Evolutionary conservation across 164 flowering plant species (phyloP), one percentile per base, ranked within the genome.

Genomic region (Berberis thunbergii): DNA sequence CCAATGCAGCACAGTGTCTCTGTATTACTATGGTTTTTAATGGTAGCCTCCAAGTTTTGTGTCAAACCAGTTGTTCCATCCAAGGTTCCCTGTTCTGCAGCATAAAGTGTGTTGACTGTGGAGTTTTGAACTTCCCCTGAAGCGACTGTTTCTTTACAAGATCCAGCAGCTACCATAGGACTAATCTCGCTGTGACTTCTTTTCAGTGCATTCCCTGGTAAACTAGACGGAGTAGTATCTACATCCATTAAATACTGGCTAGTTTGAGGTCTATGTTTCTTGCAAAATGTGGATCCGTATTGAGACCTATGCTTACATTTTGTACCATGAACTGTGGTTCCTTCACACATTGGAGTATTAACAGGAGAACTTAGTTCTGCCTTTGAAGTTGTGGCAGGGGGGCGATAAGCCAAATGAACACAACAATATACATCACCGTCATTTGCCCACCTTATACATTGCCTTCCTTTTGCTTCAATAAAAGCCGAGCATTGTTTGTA

Each of bases 401-500:
- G 26, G 62, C 82, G 86, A 76, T 83, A 74, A 43, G 86, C 76
- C 83, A 91, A 78, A 74, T 95, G 99, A 58, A 89, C 95, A 82
- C 96, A 89, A 69, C 99, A 95, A 67, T 87, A 91, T 57, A 83
- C 79, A 75, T 88, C 93, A 53, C 96, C 96, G 39, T 91, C 99
- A 73, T 82, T 95, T 54, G 97, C 99, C 83, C 86, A 91, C 79
- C 97, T 84, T 59, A 82, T 93, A 73, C 99, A 95, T 59, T 87
- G 94, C 77, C 99, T 83, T 70, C 96, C 96, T 73, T 95, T 95
- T 0, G 96, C 75, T 79, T 89, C 99, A 71, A 91, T 82, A 69
- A 85, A 91, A 62, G 99, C 97, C 60, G 66, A 48, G 65, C 99
- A 95, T 49, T 89, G 97, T 11, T 84, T 79, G 68, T 69, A 81